phyloP scores from a whole-genome alignment of 495 filamentous ascomycete species.

The Xylaria intraflava region DNA sequence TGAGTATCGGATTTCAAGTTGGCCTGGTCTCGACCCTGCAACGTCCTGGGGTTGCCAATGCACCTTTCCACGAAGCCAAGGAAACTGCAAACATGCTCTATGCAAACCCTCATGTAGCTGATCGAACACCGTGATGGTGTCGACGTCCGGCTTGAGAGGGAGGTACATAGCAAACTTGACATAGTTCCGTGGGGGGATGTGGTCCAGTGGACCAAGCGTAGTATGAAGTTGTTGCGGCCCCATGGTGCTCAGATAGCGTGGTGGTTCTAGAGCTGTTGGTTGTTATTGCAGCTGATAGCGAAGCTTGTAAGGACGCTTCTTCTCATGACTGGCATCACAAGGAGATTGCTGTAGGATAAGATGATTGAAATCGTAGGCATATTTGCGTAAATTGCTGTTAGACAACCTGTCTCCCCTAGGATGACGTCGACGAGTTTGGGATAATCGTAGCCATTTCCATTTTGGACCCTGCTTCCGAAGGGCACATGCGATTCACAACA shows the following conservation, averaged over 20 bases:
- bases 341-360: too few relatives aligned
- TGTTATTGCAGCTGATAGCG: too few relatives aligned
- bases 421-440: too few relatives aligned
- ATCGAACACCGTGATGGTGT: not conserved
- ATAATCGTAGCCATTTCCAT: too few relatives aligned
- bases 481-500: too few relatives aligned
- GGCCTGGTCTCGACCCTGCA: constrained; percentile 14
- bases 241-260: not conserved
- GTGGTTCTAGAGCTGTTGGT: not conserved
- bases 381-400: too few relatives aligned
- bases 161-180: constrained; percentile 1
- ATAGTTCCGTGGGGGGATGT: constrained; percentile 8
- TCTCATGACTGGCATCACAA: too few relatives aligned
- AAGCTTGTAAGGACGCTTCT: too few relatives aligned
- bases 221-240: not conserved
- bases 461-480: too few relatives aligned
- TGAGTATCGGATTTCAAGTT: constrained; percentile 18
- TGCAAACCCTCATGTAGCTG: constrained; percentile 7
- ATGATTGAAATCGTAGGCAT: too few relatives aligned
- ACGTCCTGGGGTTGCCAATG: not conserved
- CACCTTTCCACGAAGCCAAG: constrained; percentile 15
- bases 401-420: too few relatives aligned
- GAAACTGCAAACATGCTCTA: constrained; percentile 7
- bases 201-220: constrained; percentile 7
- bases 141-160: constrained; percentile 1